Conservation (phyloP, 2,329 filamentous ascomycete genomes). For the Arthrobotrys conoides region DNA sequence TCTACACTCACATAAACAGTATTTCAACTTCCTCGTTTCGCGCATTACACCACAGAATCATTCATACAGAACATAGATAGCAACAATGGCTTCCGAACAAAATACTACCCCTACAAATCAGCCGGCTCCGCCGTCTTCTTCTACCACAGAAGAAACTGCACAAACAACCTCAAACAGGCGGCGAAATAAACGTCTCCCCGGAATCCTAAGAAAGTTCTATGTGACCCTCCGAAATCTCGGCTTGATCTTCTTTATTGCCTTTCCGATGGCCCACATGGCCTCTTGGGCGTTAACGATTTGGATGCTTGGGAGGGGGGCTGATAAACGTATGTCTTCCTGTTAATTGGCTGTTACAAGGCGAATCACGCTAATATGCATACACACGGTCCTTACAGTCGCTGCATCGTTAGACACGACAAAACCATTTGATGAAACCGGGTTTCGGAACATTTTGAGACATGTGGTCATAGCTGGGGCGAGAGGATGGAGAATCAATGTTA, state of each 20-base stretch:
- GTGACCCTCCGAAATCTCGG: not conserved
- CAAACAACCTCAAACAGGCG: too few relatives aligned
- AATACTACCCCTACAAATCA: not conserved
- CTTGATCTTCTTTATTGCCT: constrained; percentile 22
- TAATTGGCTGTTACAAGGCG: not conserved
- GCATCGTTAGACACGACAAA: constrained; percentile 15
- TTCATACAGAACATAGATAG: not conserved
- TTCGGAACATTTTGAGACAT: constrained; percentile 1
- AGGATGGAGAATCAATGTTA: constrained; percentile 37
- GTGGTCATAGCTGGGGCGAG: not conserved
- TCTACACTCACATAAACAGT: too few relatives aligned
- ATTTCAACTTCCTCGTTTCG: too few relatives aligned
- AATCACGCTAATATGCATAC: not conserved
- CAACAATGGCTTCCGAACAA: not conserved
- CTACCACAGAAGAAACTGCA: not conserved
- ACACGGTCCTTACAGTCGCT: not conserved
- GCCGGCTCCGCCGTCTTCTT: not conserved
- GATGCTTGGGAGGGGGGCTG: constrained; percentile 25
- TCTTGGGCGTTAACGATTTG: constrained; percentile 27
- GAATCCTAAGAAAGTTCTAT: constrained; percentile 3
- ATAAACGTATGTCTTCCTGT: constrained; percentile 8
- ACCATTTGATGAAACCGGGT: not conserved
- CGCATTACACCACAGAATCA: not conserved
- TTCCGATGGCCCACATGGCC: constrained; percentile 45
- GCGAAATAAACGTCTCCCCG: not conserved